phyloP scores from a whole-genome alignment of 805 yeast genomes.

The Ogataea ramenticola region DNA sequence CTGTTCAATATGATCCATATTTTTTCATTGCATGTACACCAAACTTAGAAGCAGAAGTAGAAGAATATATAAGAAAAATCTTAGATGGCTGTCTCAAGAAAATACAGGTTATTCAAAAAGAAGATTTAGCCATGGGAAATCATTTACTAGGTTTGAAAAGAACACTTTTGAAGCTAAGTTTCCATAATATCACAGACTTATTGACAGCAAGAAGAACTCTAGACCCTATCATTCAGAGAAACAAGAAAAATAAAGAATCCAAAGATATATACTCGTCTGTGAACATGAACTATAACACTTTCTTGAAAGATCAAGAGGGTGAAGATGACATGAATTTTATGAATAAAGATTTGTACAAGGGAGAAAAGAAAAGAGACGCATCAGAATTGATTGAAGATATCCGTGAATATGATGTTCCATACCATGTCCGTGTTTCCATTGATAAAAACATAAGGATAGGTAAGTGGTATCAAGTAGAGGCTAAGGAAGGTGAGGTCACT shows the following conservation, averaged over 20 bases:
- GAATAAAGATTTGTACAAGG: slow-evolving; percentile 12
- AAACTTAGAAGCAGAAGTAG: slow-evolving; percentile 66
- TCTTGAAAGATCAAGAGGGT: slow-evolving; percentile 23
- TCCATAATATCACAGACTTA: slow-evolving; percentile 69
- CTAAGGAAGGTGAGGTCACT: slow-evolving; percentile 46
- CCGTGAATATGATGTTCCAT: slow-evolving; percentile 93
- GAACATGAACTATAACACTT: slow-evolving; percentile 30
- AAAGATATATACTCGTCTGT: slow-evolving; percentile 61
- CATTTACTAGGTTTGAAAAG: slow-evolving; percentile 75
- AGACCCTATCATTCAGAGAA: slow-evolving; percentile 63
- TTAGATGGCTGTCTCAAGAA: slow-evolving; percentile 60
- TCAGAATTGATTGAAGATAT: slow-evolving; percentile 67
- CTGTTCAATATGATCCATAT: slow-evolving; percentile 81
- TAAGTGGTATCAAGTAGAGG: slow-evolving; percentile 85
- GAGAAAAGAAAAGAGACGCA: slow-evolving; percentile 25
- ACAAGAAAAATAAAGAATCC: slow-evolving; percentile 52
- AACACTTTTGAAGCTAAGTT: slow-evolving; percentile 57
- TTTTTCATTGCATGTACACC: slow-evolving; percentile 63
- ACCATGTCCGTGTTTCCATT: slow-evolving; percentile 92
- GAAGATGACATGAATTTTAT: slow-evolving; percentile 21
- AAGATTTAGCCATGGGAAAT: slow-evolving; percentile 76
- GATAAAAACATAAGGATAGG: slow-evolving; percentile 86
- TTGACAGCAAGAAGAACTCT: slow-evolving; percentile 65
- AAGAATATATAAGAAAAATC: slow-evolving; percentile 66
- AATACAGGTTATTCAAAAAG: slow-evolving; percentile 52